These are phyloP conservation scores for Ogataea hybrid DNA, from an alignment of 1,139 yeast species.

Conservation along the genomic window DNA sequence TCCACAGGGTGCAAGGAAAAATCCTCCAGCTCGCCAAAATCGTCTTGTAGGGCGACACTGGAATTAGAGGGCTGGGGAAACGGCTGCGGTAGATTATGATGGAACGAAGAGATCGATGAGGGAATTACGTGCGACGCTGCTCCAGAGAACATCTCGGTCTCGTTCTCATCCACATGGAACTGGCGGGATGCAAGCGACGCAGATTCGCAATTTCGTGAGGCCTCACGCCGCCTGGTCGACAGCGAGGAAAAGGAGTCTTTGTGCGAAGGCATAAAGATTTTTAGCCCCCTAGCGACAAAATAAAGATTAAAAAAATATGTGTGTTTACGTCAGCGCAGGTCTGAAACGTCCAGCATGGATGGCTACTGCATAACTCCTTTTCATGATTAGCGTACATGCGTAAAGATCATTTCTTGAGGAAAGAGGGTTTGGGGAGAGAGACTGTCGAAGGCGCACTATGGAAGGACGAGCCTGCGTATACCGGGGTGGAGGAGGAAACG, in stretches of 20 bases:
- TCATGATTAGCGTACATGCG: conserved; percentile 10
- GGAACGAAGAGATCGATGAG: conserved; percentile 84
- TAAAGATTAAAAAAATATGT: background rate
- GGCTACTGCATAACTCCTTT: conserved; percentile 1
- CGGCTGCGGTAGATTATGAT: conserved; percentile 40
- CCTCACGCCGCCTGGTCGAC: conserved; percentile 29
- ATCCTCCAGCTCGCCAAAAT: conserved; percentile 19
- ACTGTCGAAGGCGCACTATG: conserved; percentile 58
- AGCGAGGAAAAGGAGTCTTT: conserved; percentile 14
- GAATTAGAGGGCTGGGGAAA: conserved; percentile 24
- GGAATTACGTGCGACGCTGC: conserved; percentile 90
- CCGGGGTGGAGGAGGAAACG: conserved; percentile 24
- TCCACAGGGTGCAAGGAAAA: conserved; percentile 28
- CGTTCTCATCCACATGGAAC: conserved; percentile 44
- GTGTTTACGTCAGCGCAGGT: conserved; percentile 3
- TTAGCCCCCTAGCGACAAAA: conserved; percentile 1
- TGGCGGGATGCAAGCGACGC: conserved; percentile 34
- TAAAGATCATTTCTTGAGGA: conserved; percentile 30
- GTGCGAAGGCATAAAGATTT: conserved; percentile 6
- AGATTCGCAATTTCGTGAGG: conserved; percentile 40
- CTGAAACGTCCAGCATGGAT: background rate
- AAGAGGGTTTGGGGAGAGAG: conserved; percentile 56
- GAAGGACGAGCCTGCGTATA: conserved; percentile 59
- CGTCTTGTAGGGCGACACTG: conserved; percentile 10
- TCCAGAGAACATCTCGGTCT: conserved; percentile 80